A percentile compares a stretch with the other conserved stretches of the same genome.
phyloP scores from a whole-genome alignment of 1,139 yeast genomes.

The Debaryomycetaceae sp. region DNA sequence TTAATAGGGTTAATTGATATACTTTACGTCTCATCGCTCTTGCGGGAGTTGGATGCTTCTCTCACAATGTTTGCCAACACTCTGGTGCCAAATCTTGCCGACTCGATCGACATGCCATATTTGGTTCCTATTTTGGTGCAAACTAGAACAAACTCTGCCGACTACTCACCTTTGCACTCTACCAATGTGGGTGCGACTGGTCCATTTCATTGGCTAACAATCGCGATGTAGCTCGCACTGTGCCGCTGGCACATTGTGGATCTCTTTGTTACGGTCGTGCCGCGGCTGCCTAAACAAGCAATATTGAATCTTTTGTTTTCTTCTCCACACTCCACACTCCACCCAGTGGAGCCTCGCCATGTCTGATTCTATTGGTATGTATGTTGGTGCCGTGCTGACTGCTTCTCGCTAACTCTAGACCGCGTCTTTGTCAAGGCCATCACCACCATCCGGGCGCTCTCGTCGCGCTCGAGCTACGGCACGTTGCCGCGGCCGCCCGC shows the following conservation, averaged over 20 bases:
- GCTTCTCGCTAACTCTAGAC: slow-evolving; percentile 35
- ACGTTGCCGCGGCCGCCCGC: slow-evolving; percentile 79
- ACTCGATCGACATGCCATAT: slow-evolving; percentile 37
- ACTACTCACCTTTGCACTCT: slow-evolving; percentile 67
- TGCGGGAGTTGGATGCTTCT: neutral
- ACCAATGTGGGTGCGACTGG: slow-evolving; percentile 44
- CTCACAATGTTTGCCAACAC: slow-evolving; percentile 75
- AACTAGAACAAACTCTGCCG: slow-evolving; percentile 69
- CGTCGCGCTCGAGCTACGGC: slow-evolving; percentile 65
- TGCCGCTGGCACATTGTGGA: too few relatives aligned
- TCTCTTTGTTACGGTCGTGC: too few relatives aligned
- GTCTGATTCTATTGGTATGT: slow-evolving; percentile 48
- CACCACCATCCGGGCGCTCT: slow-evolving; percentile 68
- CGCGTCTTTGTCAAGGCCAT: slow-evolving; percentile 80
- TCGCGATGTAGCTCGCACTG: too few relatives aligned
- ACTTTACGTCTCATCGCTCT: slow-evolving; percentile 8
- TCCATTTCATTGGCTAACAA: slow-evolving; percentile 59
- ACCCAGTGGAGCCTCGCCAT: too few relatives aligned
- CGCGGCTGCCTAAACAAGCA: too few relatives aligned
- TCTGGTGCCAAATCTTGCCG: slow-evolving; percentile 72
- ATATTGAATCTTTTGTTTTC: too few relatives aligned
- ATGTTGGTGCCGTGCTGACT: neutral
- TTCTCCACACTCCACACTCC: too few relatives aligned
- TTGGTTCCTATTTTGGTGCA: slow-evolving; percentile 95
- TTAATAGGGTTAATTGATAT: slow-evolving; percentile 32